These are phyloP conservation scores for Wallacemonas rigidus DNA, from an alignment of 208 protist genomes.

Conservation along the genomic window DNA sequence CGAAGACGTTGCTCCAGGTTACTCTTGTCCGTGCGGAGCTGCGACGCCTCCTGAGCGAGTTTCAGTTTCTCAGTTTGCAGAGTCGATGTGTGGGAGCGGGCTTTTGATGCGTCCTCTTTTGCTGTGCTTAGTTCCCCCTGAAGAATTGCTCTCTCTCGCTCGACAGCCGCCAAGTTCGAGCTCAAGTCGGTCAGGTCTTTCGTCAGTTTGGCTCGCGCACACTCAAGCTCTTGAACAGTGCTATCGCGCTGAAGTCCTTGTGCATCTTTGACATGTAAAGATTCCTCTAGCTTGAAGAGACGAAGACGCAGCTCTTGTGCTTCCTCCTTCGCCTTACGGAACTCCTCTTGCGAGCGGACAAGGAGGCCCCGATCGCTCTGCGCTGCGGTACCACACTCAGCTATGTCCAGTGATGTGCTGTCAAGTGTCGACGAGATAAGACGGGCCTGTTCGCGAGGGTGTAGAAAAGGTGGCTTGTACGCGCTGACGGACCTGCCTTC, in stretches of 20 bases:
- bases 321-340: conserved; percentile 55
- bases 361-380: conserved; percentile 21
- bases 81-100: conserved; percentile 35
- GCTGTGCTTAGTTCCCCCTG: conserved; percentile 46
- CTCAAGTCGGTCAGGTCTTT: conserved; percentile 54
- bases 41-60: conserved; percentile 49
- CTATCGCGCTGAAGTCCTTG: conserved; percentile 37
- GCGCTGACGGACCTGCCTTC: conserved; percentile 40
- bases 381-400: conserved; percentile 27
- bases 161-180: conserved; percentile 29
- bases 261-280: conserved; percentile 37
- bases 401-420: conserved; percentile 12
- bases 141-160: conserved; percentile 46
- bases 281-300: conserved; percentile 38
- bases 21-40: conserved; percentile 40
- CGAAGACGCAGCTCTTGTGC: conserved; percentile 73
- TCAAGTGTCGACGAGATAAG: conserved; percentile 23
- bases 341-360: conserved; percentile 29
- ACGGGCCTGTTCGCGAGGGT: conserved; percentile 28
- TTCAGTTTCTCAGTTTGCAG: conserved; percentile 48
- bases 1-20: conserved; percentile 68
- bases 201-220: conserved; percentile 40
- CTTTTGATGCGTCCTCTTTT: conserved; percentile 43
- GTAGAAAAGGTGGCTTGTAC: conserved; percentile 23
- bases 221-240: conserved; percentile 49